Percentiles rank a stretch among this genome's conserved stretches.
These are phyloP conservation scores for Hydrangea macrophylla DNA, from an alignment of 148 eudicot species.

Conservation along the genomic window DNA sequence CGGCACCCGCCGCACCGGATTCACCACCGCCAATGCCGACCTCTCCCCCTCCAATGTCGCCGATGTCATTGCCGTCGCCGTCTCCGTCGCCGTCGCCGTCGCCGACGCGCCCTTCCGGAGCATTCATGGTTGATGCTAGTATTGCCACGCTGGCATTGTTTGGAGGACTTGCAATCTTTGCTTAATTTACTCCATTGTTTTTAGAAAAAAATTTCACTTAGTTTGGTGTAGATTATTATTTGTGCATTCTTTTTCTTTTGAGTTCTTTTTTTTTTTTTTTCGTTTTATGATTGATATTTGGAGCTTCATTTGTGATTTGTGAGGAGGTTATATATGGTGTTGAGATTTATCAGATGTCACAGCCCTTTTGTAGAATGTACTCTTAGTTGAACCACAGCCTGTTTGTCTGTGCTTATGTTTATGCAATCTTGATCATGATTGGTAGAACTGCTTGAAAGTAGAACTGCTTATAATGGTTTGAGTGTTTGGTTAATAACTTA, in stretches of 20 bases:
- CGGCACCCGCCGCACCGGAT: neutral
- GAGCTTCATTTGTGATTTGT: conserved; percentile 12
- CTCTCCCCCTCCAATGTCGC: neutral
- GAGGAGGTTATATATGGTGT: conserved; percentile 5
- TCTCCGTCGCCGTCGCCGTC: neutral
- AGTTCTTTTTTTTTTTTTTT: neutral
- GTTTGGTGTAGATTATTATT: conserved; percentile 23
- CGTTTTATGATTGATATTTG: conserved; percentile 3
- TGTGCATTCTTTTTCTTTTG: conserved; percentile 9
- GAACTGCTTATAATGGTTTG: no score
- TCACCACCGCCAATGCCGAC: neutral
- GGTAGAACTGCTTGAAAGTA: no score
- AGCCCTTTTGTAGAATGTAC: conserved; percentile 6
- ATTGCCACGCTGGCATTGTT: conserved; percentile 18
- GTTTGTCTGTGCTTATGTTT: neutral
- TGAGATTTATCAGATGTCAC: conserved; percentile 13
- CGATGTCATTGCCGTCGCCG: neutral
- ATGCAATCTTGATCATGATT: neutral
- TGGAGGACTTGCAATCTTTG: conserved; percentile 23
- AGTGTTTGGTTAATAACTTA: no score
- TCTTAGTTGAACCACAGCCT: conserved; percentile 6
- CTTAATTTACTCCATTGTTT: neutral
- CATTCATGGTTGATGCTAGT: conserved; percentile 9
- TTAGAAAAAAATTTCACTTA: neutral
- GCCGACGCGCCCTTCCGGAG: conserved; percentile 2